phyloP scores from a whole-genome alignment of 768 basidiomycete genomes.

The Suillus americanus region DNA sequence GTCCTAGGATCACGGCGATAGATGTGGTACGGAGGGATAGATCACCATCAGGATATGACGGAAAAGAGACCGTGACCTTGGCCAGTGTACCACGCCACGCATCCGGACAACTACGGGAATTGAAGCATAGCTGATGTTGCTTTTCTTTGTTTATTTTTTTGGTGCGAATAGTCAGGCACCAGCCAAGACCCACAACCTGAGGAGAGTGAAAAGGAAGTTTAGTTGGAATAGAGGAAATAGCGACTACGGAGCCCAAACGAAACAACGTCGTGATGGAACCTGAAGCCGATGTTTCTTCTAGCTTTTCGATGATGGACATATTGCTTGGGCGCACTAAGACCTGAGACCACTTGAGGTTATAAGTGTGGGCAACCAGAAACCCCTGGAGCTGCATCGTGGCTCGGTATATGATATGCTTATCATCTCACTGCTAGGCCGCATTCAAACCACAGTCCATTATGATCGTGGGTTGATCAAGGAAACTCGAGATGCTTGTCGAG shows the following conservation, averaged over 20 bases:
- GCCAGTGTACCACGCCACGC: background rate
- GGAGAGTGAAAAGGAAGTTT: background rate
- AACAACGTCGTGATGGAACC: conserved; percentile 2
- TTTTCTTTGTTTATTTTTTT: background rate
- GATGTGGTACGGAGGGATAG: background rate
- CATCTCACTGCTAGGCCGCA: background rate
- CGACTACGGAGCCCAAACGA: background rate
- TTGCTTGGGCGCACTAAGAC: background rate
- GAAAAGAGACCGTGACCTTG: background rate
- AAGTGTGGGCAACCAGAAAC: background rate
- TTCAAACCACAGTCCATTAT: background rate
- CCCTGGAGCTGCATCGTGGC: background rate
- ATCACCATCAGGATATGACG: background rate
- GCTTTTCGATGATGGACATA: background rate
- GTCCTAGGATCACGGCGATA: background rate
- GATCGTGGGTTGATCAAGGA: too few species aligned
- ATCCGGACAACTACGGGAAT: background rate
- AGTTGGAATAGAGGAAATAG: background rate
- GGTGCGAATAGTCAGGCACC: background rate
- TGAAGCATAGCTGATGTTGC: background rate
- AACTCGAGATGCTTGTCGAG: background rate
- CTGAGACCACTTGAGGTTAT: background rate
- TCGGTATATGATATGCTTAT: background rate
- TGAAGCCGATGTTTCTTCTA: conserved; percentile 1
- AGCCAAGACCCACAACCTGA: background rate